Evolutionary conservation across 306 rosid genomes (phyloP).

Genomic region (Senna tora): DNA sequence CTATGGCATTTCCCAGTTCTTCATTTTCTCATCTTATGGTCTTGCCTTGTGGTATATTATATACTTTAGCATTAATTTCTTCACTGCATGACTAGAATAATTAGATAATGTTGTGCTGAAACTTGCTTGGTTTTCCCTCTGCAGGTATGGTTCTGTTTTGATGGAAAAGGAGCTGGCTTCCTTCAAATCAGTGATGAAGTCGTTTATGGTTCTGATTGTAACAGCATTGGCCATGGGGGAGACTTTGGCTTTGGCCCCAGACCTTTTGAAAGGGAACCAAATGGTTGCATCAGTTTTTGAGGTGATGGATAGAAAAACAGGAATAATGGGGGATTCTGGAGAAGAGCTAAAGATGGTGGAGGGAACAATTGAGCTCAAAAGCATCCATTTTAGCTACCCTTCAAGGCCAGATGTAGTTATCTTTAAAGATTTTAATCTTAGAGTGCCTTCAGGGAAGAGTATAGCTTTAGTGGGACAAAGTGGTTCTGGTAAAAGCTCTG

Average conservation of each 20-base stretch:
- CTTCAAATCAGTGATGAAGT: slow-evolving; percentile 92
- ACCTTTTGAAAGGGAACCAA: slow-evolving; percentile 90
- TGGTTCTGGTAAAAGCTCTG: slow-evolving; percentile 99
- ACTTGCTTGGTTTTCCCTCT: slow-evolving; percentile 19
- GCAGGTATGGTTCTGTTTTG: slow-evolving; percentile 96
- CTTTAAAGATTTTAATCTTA: slow-evolving; percentile 81
- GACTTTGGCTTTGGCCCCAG: slow-evolving; percentile 88
- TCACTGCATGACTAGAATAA: slow-evolving; percentile 9
- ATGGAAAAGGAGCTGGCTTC: slow-evolving; percentile 86
- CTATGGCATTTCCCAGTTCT: slow-evolving; percentile 89
- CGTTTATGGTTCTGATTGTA: slow-evolving; percentile 88
- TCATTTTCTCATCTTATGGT: slow-evolving; percentile 95
- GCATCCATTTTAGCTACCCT: slow-evolving; percentile 80
- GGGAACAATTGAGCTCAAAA: slow-evolving; percentile 82
- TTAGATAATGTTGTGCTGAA: slow-evolving; percentile 31
- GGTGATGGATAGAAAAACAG: slow-evolving; percentile 73
- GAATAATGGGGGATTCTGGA: slow-evolving; percentile 58
- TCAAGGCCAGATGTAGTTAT: slow-evolving; percentile 85
- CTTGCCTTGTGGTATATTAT: slow-evolving; percentile 91
- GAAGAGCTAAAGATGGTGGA: slow-evolving; percentile 76
- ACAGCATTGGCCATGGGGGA: slow-evolving; percentile 97
- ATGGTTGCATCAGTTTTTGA: slow-evolving; percentile 95
- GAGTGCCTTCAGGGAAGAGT: slow-evolving; percentile 74
- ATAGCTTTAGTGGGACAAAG: slow-evolving; percentile 94
- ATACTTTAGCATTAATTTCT: slow-evolving; percentile 30